Base-by-base conservation (phyloP, 2,329 filamentous ascomycete genomes). In the Colletotrichum tanaceti region DNA sequence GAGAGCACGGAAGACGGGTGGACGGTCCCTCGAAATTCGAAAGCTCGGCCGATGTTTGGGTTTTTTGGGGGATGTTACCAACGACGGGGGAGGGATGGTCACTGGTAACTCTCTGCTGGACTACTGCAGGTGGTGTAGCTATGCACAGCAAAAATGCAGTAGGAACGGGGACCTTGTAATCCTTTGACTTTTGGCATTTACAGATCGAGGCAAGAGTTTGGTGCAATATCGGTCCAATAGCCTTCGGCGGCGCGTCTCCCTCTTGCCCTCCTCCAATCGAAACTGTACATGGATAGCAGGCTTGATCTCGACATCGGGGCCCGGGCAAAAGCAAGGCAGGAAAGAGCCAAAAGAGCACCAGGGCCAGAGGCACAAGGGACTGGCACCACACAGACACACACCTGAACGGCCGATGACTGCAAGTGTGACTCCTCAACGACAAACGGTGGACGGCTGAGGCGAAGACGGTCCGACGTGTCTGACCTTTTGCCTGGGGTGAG, bases 311-410 rank as follows among this genome's bases (percentile, higher is more conserved):
- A 58, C 22, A 16, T 58, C 43, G 35, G n/a, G n/a, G n/a, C n/a
- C n/a, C n/a, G n/a, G 39, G 57, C 47, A 49, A 39, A 20, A 43
- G 20, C 38, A 18, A 59, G 57, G 57, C 57, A 59, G 44, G 16
- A 44, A 50, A 38, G 32, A 7, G 49, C 28, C 20, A 9, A 20
- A 11, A 18, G 16, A 55, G 20, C 16, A 35, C 53, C 24, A 7
- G 35, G 53, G 35, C 24, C 10, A 18, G 38, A 41, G 22, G 35
- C 20, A 52, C 11, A 38, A 43, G 65, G 55, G 52, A 68, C 60
- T 68, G 55, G 44, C 35, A 60, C 54, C 49, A 65, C 65, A 68
- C 55, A 57, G 55, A 68, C 62, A 55, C 65, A 68, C 65, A 68
- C 65, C 62, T 46, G 43, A 58, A 55, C 62, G 55, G 65, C 35